Evolutionary conservation across 148 eudicot genomes (phyloP).

Genomic region (Chenopodium berlandieri): DNA sequence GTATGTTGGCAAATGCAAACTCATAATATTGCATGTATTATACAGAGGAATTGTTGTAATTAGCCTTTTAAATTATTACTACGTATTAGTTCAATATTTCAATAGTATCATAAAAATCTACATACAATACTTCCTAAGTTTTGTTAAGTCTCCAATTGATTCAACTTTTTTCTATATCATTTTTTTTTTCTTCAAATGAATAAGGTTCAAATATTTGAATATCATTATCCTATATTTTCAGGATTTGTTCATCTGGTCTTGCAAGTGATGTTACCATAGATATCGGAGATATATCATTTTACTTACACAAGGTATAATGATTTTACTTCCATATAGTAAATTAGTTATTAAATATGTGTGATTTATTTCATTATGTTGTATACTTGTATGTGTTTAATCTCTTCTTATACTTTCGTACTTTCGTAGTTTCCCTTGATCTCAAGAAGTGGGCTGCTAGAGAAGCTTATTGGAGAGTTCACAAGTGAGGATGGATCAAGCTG

Average conservation of each 20-base stretch:
- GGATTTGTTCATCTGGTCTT: constrained; percentile 71
- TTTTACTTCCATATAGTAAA: too few relatives aligned
- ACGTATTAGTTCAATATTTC: too few relatives aligned
- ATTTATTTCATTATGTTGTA: background rate
- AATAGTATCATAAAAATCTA: too few relatives aligned
- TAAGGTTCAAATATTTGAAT: too few relatives aligned
- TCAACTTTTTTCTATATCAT: too few relatives aligned
- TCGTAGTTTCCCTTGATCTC: constrained; percentile 66
- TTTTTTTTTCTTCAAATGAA: too few relatives aligned
- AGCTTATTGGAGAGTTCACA: constrained; percentile 44
- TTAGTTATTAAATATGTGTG: background rate
- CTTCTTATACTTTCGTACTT: background rate
- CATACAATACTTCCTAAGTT: too few relatives aligned
- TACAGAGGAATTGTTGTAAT: too few relatives aligned
- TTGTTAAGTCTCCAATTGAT: too few relatives aligned
- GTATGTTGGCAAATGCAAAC: too few relatives aligned
- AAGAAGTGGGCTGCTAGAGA: constrained; percentile 62
- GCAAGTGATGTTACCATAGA: constrained; percentile 74
- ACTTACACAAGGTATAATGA: constrained; percentile 59
- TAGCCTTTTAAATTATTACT: too few relatives aligned
- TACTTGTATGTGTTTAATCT: background rate
- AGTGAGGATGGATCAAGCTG: constrained; percentile 39
- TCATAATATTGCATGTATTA: too few relatives aligned
- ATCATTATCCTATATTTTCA: constrained; percentile 9
- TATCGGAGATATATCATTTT: constrained; percentile 54